Percentiles rank a stretch among this genome's conserved stretches.
Evolutionary conservation across 768 basidiomycete genomes (phyloP).

Genomic region (Daedalea quercina): DNA sequence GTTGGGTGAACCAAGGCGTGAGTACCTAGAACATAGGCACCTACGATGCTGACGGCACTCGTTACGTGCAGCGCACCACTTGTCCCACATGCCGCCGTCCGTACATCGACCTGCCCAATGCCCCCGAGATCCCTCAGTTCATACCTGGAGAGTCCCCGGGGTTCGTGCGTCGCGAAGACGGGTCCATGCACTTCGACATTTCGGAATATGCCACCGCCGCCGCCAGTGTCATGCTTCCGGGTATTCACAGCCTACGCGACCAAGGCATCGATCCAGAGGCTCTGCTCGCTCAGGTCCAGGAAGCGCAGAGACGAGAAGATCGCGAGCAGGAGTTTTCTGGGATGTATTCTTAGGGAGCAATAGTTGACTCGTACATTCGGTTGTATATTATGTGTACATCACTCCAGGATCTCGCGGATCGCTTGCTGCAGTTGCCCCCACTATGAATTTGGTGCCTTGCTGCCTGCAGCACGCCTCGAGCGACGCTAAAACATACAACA

Average conservation of each 20-base stretch:
- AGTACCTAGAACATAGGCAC: constrained; percentile 14
- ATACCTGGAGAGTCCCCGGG: not conserved
- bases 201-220: too few species aligned
- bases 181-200: not conserved
- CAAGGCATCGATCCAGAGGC: not conserved
- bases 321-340: constrained; percentile 5
- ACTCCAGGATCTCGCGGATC: too few species aligned
- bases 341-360: constrained; percentile 14
- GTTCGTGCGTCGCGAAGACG: not conserved
- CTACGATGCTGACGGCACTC: too few species aligned
- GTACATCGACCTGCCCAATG: constrained; percentile 6
- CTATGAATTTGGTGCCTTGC: too few species aligned
- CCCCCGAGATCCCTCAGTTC: not conserved
- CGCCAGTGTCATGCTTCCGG: too few species aligned
- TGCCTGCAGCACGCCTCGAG: too few species aligned
- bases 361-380: not conserved
- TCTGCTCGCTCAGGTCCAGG: not conserved
- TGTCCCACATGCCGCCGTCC: constrained; percentile 22
- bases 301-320: constrained; percentile 1
- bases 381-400: too few species aligned
- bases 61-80: constrained; percentile 19
- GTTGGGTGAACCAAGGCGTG: constrained; percentile 58
- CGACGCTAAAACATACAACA: too few species aligned
- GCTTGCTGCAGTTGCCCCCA: too few species aligned
- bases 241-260: too few species aligned